Conservation (phyloP, 179 eudicot species). For the Corrigiola litoralis region DNA sequence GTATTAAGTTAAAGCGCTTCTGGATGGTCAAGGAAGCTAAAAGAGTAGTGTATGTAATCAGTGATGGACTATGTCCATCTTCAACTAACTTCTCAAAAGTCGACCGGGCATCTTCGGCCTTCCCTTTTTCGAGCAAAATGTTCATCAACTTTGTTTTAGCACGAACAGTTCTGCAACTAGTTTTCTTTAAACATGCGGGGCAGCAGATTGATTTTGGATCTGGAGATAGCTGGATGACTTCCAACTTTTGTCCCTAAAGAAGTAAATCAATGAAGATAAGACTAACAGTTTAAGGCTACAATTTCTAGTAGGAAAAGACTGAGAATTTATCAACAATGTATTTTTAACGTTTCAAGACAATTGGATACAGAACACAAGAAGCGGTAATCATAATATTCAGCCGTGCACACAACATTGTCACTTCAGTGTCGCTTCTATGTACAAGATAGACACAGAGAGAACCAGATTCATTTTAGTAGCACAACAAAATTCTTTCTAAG, state of each 20-base stretch:
- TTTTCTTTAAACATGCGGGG: constrained; percentile 32
- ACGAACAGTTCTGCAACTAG: constrained; percentile 49
- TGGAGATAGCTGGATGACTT: constrained; percentile 29
- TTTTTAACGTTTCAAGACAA: neutral
- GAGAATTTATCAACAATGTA: neutral
- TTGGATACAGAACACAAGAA: too few species aligned
- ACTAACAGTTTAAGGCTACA: neutral
- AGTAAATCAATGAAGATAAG: neutral
- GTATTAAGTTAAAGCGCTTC: constrained; percentile 46
- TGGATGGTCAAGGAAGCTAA: constrained; percentile 53
- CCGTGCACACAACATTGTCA: too few species aligned
- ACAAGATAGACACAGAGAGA: too few species aligned
- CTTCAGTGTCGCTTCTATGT: too few species aligned
- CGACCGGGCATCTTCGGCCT: constrained; percentile 45
- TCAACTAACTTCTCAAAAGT: constrained; percentile 44
- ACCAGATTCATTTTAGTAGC: too few species aligned
- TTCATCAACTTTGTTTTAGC: constrained; percentile 57
- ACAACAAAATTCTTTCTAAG: too few species aligned
- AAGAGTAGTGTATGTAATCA: constrained; percentile 68
- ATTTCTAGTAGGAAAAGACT: neutral
- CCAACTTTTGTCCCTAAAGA: constrained; percentile 33
- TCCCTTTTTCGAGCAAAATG: constrained; percentile 49
- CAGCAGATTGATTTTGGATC: constrained; percentile 31
- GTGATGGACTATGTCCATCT: constrained; percentile 59
- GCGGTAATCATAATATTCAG: too few species aligned